These are phyloP conservation scores for Trapa incisa DNA, from an alignment of 345 rosid genomes.

Conservation along the genomic window DNA sequence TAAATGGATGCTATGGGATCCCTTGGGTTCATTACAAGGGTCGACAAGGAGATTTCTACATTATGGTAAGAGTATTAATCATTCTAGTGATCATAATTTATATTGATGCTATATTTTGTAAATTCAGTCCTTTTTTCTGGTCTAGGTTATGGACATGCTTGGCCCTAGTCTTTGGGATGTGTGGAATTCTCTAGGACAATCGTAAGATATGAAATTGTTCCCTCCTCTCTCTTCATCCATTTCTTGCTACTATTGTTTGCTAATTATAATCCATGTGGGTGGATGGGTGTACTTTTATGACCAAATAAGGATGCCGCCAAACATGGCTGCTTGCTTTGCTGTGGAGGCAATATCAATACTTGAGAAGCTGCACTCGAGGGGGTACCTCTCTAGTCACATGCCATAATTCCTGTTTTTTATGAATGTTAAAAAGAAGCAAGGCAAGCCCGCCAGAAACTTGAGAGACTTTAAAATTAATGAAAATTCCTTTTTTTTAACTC, in stretches of 20 bases:
- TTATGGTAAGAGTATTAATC: conserved; percentile 44
- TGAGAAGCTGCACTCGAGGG: conserved; percentile 72
- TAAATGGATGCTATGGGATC: conserved; percentile 74
- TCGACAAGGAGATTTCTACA: conserved; percentile 88
- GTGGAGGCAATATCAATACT: conserved; percentile 91
- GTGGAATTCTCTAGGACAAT: conserved; percentile 71
- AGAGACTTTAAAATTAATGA: conserved; percentile 6
- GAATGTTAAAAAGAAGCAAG: background rate
- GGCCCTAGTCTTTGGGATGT: conserved; percentile 99
- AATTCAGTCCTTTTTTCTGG: conserved; percentile 9
- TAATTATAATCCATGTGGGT: conserved; percentile 4
- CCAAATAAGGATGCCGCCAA: conserved; percentile 60
- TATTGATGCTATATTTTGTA: background rate
- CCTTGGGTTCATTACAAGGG: conserved; percentile 87
- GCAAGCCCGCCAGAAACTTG: background rate
- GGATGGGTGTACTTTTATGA: background rate
- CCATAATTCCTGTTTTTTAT: conserved; percentile 5
- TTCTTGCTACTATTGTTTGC: background rate
- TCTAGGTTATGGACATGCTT: conserved; percentile 94
- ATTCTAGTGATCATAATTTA: conserved; percentile 2
- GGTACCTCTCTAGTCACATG: conserved; percentile 29
- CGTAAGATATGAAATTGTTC: conserved; percentile 31
- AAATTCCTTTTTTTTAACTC: conserved; percentile 8
- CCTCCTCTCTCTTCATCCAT: conserved; percentile 2
- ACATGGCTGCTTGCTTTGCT: conserved; percentile 88